Evolutionary conservation across 805 yeast genomes (phyloP).

Genomic region (Yarrowia osloensis): DNA sequence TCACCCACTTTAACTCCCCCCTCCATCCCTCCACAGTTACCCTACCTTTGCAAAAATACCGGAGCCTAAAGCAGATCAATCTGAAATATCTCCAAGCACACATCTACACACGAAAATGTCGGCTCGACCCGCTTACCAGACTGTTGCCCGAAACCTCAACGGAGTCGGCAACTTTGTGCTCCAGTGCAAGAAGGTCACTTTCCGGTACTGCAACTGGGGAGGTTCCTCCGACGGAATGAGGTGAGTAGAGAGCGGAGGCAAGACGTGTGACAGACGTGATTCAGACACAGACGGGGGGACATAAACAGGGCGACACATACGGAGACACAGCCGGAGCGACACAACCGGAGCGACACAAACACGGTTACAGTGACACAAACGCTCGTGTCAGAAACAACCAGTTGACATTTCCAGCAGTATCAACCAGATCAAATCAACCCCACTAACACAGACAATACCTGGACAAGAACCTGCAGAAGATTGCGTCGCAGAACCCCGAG

Average conservation of each 20-base stretch:
- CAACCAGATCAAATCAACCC: too few relatives aligned
- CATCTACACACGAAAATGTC: conserved; percentile 14
- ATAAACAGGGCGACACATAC: too few relatives aligned
- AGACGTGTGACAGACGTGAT: too few relatives aligned
- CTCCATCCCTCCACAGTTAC: neutral
- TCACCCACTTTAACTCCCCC: neutral
- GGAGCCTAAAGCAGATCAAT: conserved; percentile 19
- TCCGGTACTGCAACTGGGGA: conserved; percentile 93
- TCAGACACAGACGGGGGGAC: neutral
- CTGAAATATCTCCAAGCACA: conserved; percentile 19
- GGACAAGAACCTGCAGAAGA: conserved; percentile 50
- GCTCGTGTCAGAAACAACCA: too few relatives aligned
- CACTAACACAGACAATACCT: conserved; percentile 55
- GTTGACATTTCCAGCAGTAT: too few relatives aligned
- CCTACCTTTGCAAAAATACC: conserved; percentile 30
- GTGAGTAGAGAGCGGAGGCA: conserved; percentile 28
- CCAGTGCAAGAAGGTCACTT: conserved; percentile 66
- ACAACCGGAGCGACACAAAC: too few relatives aligned
- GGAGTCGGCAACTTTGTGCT: conserved; percentile 44
- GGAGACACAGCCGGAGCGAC: neutral
- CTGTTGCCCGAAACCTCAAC: conserved; percentile 36
- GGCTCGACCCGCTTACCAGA: conserved; percentile 25
- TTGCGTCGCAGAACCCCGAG: conserved; percentile 64
- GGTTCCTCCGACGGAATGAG: conserved; percentile 86
- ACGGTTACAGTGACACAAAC: too few relatives aligned